A percentile compares a stretch with the other conserved stretches of the same genome.
These are phyloP conservation scores for Chrysochromulina parva DNA, from an alignment of 78 protist genomes.

Conservation along the genomic window DNA sequence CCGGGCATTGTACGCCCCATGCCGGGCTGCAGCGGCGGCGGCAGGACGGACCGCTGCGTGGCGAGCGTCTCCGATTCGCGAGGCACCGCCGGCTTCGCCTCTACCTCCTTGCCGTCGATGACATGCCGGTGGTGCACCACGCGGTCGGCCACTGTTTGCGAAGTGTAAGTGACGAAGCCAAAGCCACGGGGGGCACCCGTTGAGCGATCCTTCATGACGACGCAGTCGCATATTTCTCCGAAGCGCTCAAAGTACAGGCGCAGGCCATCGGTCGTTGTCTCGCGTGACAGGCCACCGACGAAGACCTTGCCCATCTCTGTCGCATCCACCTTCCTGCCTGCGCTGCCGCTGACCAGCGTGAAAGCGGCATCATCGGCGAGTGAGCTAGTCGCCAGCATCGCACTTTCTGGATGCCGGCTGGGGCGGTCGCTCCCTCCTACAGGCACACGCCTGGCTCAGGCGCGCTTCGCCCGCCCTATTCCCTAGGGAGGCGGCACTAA, in stretches of 20 bases:
- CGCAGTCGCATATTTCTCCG: neutral
- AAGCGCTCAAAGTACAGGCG: neutral
- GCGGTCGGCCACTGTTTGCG: neutral
- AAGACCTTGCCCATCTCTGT: neutral
- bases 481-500: too few relatives aligned
- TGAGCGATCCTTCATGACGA: conserved; percentile 16
- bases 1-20: too few relatives aligned
- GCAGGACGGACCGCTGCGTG: too few relatives aligned
- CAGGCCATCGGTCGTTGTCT: neutral
- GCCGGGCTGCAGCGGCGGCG: too few relatives aligned
- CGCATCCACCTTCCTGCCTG: too few relatives aligned
- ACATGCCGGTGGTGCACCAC: neutral
- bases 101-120: conserved; percentile 21
- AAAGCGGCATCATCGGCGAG: too few relatives aligned
- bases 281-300: neutral
- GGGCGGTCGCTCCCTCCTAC: too few relatives aligned
- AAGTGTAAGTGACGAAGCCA: neutral
- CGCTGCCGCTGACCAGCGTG: too few relatives aligned
- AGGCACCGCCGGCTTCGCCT: conserved; percentile 12
- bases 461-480: too few relatives aligned
- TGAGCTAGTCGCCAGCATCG: too few relatives aligned
- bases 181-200: conserved; percentile 1
- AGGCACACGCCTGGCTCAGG: too few relatives aligned
- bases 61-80: neutral
- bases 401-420: too few relatives aligned